Conservation (phyloP, 2,329 filamentous ascomycete genomes). For the Botrytis cinerea region DNA sequence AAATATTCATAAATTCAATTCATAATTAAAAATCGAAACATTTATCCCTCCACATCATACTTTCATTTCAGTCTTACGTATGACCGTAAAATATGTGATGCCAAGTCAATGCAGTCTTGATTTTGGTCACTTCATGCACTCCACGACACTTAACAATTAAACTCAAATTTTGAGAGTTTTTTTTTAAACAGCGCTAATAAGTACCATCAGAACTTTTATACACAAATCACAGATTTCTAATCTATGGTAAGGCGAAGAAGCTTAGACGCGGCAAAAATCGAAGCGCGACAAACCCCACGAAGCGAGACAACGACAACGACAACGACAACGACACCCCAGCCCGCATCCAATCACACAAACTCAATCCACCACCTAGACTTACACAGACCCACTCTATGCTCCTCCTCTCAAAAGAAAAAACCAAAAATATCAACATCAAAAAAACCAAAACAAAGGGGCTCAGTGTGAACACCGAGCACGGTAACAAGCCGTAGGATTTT, state of each 20-base stretch:
- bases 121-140: not conserved
- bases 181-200: not conserved
- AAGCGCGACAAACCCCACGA: not conserved
- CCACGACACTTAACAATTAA: not conserved
- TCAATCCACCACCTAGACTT: slow-evolving; percentile 38
- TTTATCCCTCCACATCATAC: not conserved
- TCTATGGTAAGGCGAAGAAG: not conserved
- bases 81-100: not conserved
- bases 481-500: not conserved
- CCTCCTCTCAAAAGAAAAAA: not conserved
- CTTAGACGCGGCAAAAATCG: not conserved
- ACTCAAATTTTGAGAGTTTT: too few species aligned
- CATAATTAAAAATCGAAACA: not conserved
- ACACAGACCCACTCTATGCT: slow-evolving; percentile 43
- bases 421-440: not conserved
- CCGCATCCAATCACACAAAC: slow-evolving; percentile 26
- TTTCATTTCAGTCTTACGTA: not conserved
- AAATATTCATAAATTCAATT: not conserved
- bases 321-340: not conserved
- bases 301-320: not conserved
- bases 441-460: not conserved
- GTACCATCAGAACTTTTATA: accelerated
- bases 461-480: not conserved
- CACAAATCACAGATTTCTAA: not conserved
- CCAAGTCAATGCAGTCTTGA: not conserved